Percentiles rank a stretch among this genome's conserved stretches.
These are phyloP conservation scores for Penicillium desertorum DNA, from an alignment of 495 filamentous ascomycete species.

Conservation along the genomic window DNA sequence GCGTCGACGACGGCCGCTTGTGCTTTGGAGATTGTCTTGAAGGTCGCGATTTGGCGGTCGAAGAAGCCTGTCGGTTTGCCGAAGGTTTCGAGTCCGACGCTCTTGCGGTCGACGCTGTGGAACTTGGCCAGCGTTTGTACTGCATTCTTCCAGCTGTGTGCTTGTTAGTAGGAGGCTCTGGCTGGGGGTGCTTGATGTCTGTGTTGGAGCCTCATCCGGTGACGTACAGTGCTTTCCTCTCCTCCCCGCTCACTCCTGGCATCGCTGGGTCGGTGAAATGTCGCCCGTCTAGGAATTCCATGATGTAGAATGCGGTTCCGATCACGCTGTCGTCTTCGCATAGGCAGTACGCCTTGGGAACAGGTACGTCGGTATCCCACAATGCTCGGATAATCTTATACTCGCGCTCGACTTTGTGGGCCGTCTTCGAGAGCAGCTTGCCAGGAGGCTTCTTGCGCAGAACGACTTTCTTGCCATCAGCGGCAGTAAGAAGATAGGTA, in stretches of 20 bases:
- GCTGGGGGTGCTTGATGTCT: neutral
- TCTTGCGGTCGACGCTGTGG: conserved; percentile 68
- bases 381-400: conserved; percentile 87
- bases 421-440: conserved; percentile 84
- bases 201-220: conserved; percentile 1
- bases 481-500: conserved; percentile 81
- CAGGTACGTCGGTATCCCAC: conserved; percentile 75
- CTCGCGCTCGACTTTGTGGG: conserved; percentile 94
- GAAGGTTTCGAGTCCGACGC: conserved; percentile 66
- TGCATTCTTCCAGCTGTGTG: conserved; percentile 73
- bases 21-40: conserved; percentile 70
- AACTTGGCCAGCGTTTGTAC: conserved; percentile 80
- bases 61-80: conserved; percentile 81
- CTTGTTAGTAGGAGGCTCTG: neutral
- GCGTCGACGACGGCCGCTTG: conserved; percentile 75
- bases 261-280: conserved; percentile 88
- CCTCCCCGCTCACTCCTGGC: conserved; percentile 65
- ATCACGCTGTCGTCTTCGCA: conserved; percentile 78
- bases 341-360: conserved; percentile 79
- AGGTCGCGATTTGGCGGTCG: conserved; percentile 79
- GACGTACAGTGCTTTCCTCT: conserved; percentile 67
- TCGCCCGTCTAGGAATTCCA: conserved; percentile 89
- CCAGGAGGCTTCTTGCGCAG: conserved; percentile 96
- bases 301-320: conserved; percentile 93
- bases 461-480: conserved; percentile 68